A percentile compares a stretch with the other conserved stretches of the same genome.
Evolutionary conservation across 371 early-diverging fungal genomes (phyloP).

Genomic region (Mortierella sp.): DNA sequence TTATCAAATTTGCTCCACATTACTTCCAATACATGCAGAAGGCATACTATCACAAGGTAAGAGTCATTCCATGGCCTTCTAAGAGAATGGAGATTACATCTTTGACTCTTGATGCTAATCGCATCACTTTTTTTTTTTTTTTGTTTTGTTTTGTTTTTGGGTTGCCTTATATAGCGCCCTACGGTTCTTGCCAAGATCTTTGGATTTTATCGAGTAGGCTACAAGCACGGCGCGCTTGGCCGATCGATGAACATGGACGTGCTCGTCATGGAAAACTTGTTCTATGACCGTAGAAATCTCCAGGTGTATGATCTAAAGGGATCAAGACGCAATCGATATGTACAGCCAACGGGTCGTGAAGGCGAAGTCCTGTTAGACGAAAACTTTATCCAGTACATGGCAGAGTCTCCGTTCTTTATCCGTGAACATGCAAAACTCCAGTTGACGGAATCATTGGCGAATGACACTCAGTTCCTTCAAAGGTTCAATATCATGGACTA

Average conservation of each 20-base stretch:
- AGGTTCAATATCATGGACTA: constrained; percentile 96
- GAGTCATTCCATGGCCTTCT: background rate
- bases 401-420: constrained; percentile 88
- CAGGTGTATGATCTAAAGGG: constrained; percentile 96
- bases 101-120: background rate
- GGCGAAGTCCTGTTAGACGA: constrained; percentile 93
- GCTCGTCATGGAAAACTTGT: constrained; percentile 95
- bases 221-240: constrained; percentile 83
- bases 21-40: constrained; percentile 93
- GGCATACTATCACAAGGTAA: constrained; percentile 81
- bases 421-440: constrained; percentile 87
- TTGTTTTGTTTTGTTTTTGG: background rate
- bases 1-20: constrained; percentile 89
- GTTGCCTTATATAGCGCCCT: constrained; percentile 62
- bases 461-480: constrained; percentile 91
- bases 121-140: background rate
- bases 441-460: constrained; percentile 81
- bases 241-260: constrained; percentile 89
- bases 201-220: constrained; percentile 90
- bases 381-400: constrained; percentile 88
- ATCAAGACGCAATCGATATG: constrained; percentile 92
- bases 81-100: background rate
- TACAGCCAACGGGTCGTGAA: constrained; percentile 83
- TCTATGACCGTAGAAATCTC: constrained; percentile 79
- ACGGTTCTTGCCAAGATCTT: constrained; percentile 93